Evolutionary conservation across 345 rosid genomes (phyloP).

Genomic region (Gossypium raimondii): DNA sequence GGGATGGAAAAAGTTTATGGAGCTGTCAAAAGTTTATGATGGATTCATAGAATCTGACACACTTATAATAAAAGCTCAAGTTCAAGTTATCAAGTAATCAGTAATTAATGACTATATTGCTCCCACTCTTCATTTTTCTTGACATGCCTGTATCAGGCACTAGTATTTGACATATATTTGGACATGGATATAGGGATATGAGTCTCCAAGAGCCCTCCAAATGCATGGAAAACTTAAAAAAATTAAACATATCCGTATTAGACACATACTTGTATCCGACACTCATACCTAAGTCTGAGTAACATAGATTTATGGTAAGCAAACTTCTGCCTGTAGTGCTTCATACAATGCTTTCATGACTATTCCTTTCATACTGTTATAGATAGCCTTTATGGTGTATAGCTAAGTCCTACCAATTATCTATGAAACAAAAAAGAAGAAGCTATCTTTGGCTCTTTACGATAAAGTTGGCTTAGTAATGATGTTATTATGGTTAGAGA

Average conservation of each 20-base stretch:
- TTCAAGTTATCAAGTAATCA: slow-evolving; percentile 84
- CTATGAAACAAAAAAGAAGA: too few species aligned
- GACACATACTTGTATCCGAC: neutral
- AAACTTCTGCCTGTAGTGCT: neutral
- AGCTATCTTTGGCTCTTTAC: neutral
- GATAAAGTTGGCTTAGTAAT: neutral
- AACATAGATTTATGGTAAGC: neutral
- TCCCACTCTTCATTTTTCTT: neutral
- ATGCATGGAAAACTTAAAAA: neutral
- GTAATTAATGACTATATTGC: slow-evolving; percentile 4
- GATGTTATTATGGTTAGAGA: neutral
- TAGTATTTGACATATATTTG: neutral
- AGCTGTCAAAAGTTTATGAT: slow-evolving; percentile 70
- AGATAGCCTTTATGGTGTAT: neutral
- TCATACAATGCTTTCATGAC: slow-evolving; percentile 8
- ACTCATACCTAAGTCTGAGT: neutral
- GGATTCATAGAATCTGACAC: slow-evolving; percentile 84
- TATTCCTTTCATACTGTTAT: neutral
- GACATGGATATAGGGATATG: neutral
- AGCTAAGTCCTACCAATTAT: neutral
- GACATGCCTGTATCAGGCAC: neutral
- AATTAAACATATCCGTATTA: neutral
- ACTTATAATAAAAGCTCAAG: slow-evolving; percentile 89
- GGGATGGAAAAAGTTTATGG: slow-evolving; percentile 99
- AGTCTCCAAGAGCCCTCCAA: neutral